Conservation (phyloP, 2,329 filamentous ascomycete genomes). For the Colletotrichum paranaense region DNA sequence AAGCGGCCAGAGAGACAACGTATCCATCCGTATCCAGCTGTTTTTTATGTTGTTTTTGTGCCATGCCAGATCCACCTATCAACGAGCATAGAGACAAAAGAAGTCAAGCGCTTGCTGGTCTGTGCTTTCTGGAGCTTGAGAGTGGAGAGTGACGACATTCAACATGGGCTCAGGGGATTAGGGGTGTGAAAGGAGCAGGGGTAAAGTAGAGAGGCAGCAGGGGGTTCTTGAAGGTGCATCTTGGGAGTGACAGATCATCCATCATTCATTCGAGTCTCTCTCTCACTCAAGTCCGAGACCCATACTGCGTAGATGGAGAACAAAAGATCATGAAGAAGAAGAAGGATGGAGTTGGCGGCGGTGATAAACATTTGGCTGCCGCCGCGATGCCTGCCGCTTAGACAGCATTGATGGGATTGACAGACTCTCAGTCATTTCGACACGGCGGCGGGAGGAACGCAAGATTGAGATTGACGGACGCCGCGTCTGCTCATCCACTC, state of each 20-base stretch:
- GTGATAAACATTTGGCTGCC: neutral
- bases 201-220: neutral
- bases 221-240: neutral
- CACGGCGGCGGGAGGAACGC: neutral
- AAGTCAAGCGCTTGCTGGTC: neutral
- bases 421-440: neutral
- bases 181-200: neutral
- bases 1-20: neutral
- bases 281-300: neutral
- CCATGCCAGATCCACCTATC: slow-evolving; percentile 13
- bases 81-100: neutral
- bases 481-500: slow-evolving; percentile 20
- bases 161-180: slow-evolving; percentile 7
- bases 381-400: neutral
- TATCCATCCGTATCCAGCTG: neutral
- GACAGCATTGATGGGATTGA: neutral
- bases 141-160: slow-evolving; percentile 32
- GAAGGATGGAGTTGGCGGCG: neutral
- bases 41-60: neutral
- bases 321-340: neutral
- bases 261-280: neutral
- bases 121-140: slow-evolving; percentile 7
- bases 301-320: neutral
- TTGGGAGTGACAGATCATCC: neutral
- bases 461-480: slow-evolving; percentile 8